Base-by-base conservation (phyloP, 2,329 filamentous ascomycete genomes). In the Clonostachys rhizophaga region DNA sequence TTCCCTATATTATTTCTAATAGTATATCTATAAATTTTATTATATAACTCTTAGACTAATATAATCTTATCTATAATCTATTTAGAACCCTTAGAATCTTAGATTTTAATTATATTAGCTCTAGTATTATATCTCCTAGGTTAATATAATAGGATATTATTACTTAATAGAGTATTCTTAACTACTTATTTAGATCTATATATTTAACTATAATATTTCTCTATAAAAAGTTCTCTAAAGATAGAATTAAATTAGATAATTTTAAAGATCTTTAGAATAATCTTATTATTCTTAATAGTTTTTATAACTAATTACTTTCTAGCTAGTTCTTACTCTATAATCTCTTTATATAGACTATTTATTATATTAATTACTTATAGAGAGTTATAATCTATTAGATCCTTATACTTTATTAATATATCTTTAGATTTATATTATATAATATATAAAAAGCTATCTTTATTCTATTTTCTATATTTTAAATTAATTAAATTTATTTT, bases 81-180 rank as follows among this genome's bases (percentile, higher is more conserved):
- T 24, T 8, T 24, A 24, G 20, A 24, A 5, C 20, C 5, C 20
- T 24, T 8, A 8, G 7, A 3, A 8, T 24, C 20, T 24, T 24
- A 24, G 20, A 24, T 24, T 24, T 24, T 24, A 24, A 24, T 5
- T 24, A 24, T 24, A 24, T 24, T 24, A 24, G 20, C 20, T 24
- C 20, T 24, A 24, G 20, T 24, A 24, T 24, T 24, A 24, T 34
- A 17, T 18, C 12, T 17, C 34, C 13, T 34, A 10, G 10, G 11
- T 34, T 46, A 47, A 43, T 43, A 33, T 14, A 44, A 41, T 41
- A 46, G 17, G 8, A 14, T 43, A 43, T 13, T 18, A 43, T 18
- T 8, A 33, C 6, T 8, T 24, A 24, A 8, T 24, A 24, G 6
- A 24, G 7, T 24, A 24, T 24, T 24, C 8, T 24, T 24, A 24